Evolutionary conservation across 257 asterid genomes (phyloP).

Genomic region (Jasminum sambac): DNA sequence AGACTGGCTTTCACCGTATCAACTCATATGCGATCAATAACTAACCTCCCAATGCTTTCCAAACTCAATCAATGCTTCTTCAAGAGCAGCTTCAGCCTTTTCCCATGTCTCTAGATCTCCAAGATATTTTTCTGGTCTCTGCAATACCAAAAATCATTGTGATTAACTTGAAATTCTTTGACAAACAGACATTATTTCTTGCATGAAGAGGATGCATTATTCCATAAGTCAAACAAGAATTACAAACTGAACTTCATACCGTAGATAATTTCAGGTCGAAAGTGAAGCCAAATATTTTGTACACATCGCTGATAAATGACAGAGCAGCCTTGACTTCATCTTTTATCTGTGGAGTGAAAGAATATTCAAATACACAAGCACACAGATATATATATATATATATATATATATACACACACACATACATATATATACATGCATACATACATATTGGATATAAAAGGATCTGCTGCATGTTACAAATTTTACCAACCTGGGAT

Average conservation of each 20-base stretch:
- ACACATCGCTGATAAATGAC: conserved; percentile 74
- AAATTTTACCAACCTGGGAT: conserved; percentile 65
- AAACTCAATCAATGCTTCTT: conserved; percentile 84
- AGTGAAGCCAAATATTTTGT: conserved; percentile 84
- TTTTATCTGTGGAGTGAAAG: conserved; percentile 61
- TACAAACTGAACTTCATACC: conserved; percentile 48
- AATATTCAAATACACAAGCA: conserved; percentile 31
- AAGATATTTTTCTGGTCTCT: conserved; percentile 95
- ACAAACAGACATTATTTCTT: conserved; percentile 16
- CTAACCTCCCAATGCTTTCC: conserved; percentile 97
- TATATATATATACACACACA: no score
- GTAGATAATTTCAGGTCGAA: conserved; percentile 94
- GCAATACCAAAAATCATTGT: conserved; percentile 27
- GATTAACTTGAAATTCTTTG: conserved; percentile 16
- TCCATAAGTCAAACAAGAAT: conserved; percentile 5
- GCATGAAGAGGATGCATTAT: conserved; percentile 13
- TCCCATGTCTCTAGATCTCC: conserved; percentile 84
- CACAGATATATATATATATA: no score
- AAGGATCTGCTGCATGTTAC: conserved; percentile 11
- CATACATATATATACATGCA: no score
- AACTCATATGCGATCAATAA: conserved; percentile 14
- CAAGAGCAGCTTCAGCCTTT: conserved; percentile 87
- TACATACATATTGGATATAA: no score
- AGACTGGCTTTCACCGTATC: conserved; percentile 2
- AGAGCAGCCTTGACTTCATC: conserved; percentile 92